These are phyloP conservation scores for Myxozyma geophila DNA, from an alignment of 805 yeast genomes.

Conservation along the genomic window DNA sequence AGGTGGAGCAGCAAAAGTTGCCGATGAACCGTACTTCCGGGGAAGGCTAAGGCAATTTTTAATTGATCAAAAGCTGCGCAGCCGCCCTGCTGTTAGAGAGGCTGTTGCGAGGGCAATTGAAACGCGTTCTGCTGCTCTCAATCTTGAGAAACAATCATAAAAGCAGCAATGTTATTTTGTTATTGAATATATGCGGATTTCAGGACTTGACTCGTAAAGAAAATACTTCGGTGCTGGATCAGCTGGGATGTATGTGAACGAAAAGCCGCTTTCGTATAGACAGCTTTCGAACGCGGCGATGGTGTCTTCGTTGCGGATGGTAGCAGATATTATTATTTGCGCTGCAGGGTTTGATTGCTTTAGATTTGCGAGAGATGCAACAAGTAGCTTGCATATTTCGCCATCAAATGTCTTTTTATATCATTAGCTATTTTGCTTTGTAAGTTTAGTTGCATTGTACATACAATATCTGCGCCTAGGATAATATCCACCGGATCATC, in stretches of 20 bases:
- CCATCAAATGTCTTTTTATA: constrained; percentile 65
- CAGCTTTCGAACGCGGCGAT: constrained; percentile 50
- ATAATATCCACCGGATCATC: constrained; percentile 51
- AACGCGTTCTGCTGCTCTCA: background rate
- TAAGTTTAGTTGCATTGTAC: constrained; percentile 4
- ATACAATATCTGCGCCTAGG: constrained; percentile 76
- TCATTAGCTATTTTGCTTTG: background rate
- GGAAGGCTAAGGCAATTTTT: constrained; percentile 30
- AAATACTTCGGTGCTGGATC: constrained; percentile 10
- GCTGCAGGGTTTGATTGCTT: constrained; percentile 31
- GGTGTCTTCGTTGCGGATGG: constrained; percentile 68
- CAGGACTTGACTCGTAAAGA: constrained; percentile 19
- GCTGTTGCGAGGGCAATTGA: constrained; percentile 12
- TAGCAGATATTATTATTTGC: constrained; percentile 65
- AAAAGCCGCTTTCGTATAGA: constrained; percentile 40
- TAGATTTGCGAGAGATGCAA: constrained; percentile 41
- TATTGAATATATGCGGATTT: constrained; percentile 24
- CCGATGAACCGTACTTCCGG: constrained; percentile 32
- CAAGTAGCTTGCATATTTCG: constrained; percentile 59
- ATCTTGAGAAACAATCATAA: background rate
- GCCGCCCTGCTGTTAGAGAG: constrained; percentile 19
- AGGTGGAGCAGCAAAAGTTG: constrained; percentile 11
- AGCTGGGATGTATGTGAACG: constrained; percentile 11
- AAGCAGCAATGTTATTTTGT: background rate
- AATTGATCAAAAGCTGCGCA: constrained; percentile 17